A percentile compares a stretch with the other conserved stretches of the same genome.
Evolutionary conservation across 257 asterid genomes (phyloP).

Genomic region (Leonotis leonurus): DNA sequence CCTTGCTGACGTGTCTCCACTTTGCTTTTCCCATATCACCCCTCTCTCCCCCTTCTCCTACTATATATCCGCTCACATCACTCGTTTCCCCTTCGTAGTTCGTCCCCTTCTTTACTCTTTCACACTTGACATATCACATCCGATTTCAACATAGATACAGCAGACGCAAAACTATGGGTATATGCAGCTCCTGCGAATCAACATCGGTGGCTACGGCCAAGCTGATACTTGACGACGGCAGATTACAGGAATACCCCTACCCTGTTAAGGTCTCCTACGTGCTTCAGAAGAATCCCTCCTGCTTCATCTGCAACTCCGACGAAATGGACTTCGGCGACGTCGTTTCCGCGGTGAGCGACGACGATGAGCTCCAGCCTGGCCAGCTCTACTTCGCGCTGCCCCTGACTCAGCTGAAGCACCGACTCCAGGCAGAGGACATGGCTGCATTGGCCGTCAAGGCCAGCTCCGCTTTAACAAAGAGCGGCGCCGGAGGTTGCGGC

Average conservation of each 20-base stretch:
- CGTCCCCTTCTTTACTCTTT: neutral
- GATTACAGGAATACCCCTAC: conserved; percentile 67
- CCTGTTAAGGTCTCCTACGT: conserved; percentile 74
- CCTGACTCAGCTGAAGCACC: conserved; percentile 41
- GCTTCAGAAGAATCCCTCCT: conserved; percentile 54
- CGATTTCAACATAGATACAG: neutral
- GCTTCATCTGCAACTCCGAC: conserved; percentile 82
- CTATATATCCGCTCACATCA: conserved; percentile 1
- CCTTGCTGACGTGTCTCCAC: conserved; percentile 53
- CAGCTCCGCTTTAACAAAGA: conserved; percentile 62
- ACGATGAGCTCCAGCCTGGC: conserved; percentile 79
- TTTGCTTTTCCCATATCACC: conserved; percentile 36
- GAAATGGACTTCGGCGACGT: conserved; percentile 86
- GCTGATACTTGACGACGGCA: conserved; percentile 60
- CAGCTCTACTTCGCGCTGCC: conserved; percentile 89
- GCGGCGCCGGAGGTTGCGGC: conserved; percentile 33
- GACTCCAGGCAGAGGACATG: conserved; percentile 82
- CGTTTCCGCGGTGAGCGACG: conserved; percentile 56
- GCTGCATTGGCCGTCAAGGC: conserved; percentile 98
- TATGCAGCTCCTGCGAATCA: conserved; percentile 76
- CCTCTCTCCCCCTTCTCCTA: conserved; percentile 17
- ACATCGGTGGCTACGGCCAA: conserved; percentile 72
- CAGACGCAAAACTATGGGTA: conserved; percentile 42
- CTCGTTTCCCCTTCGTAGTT: neutral
- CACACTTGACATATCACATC: neutral